Conservation (phyloP, 2,329 filamentous ascomycete species). For the Teratosphaeria pseudoeucalypti region DNA sequence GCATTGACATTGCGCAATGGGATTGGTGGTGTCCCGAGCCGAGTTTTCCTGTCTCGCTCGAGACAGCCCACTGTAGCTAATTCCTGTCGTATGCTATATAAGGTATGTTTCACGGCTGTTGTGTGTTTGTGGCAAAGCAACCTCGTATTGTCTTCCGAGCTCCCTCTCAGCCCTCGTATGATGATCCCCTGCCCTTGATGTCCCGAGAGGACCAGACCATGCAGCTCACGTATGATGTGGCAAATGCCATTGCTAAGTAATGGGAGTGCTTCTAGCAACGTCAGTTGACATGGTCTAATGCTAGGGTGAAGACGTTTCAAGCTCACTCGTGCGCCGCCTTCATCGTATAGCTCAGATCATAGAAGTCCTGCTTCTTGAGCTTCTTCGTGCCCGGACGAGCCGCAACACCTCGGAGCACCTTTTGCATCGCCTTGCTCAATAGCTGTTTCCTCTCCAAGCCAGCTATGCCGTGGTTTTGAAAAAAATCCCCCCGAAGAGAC, state of each 20-base stretch:
- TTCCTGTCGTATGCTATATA: no score
- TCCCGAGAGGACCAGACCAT: neutral
- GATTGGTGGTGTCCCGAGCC: no score
- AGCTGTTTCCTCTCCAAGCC: neutral
- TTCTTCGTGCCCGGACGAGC: neutral
- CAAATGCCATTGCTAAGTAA: neutral
- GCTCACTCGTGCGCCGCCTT: neutral
- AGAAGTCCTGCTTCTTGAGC: neutral
- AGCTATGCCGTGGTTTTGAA: neutral
- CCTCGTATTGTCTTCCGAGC: no score
- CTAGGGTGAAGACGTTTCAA: neutral
- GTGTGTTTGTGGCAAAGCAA: no score
- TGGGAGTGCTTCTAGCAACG: neutral
- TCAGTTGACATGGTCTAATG: neutral
- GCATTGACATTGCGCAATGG: no score
- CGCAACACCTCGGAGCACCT: neutral
- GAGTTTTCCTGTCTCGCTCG: no score
- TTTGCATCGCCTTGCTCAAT: neutral
- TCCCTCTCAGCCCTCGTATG: no score
- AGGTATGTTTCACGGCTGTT: no score
- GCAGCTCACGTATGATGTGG: neutral
- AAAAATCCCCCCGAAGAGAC: neutral
- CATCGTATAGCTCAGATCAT: neutral
- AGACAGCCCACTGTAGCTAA: no score
- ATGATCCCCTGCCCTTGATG: neutral